Conservation (phyloP, 768 basidiomycete species). For the Postia placenta region DNA sequence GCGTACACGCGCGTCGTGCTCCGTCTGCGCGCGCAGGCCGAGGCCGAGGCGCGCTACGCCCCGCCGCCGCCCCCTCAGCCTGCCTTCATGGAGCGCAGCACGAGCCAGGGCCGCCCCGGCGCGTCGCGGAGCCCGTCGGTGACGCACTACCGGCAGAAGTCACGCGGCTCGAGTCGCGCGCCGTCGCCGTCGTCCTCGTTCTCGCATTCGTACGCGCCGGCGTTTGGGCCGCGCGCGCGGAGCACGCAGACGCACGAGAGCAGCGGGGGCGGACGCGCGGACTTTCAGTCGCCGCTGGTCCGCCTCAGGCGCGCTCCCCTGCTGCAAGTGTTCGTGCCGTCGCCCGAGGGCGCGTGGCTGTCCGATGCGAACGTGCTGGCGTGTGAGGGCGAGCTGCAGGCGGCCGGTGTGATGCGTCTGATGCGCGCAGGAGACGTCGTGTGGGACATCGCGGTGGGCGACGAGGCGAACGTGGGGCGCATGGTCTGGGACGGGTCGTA, state of each 20-base stretch:
- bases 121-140: background rate
- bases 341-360: constrained; percentile 82
- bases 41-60: constrained; percentile 38
- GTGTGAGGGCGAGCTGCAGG: constrained; percentile 75
- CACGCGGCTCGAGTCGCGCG: constrained; percentile 52
- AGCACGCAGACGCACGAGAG: background rate
- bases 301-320: constrained; percentile 67
- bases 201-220: constrained; percentile 33
- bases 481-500: constrained; percentile 88
- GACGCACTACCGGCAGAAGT: background rate
- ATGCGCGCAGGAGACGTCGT: constrained; percentile 76
- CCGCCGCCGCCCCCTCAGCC: constrained; percentile 12
- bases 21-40: constrained; percentile 73
- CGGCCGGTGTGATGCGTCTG: constrained; percentile 56
- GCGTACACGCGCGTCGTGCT: constrained; percentile 79
- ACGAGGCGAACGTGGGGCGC: constrained; percentile 81
- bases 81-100: background rate
- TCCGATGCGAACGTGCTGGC: constrained; percentile 75
- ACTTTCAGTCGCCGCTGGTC: constrained; percentile 69
- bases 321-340: constrained; percentile 78
- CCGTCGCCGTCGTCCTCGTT: constrained; percentile 56
- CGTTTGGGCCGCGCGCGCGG: constrained; percentile 3
- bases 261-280: background rate
- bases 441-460: constrained; percentile 83
- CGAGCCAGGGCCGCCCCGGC: background rate